Evolutionary conservation across 2,329 filamentous ascomycete species (phyloP).

Genomic region (Madurella fahalii): DNA sequence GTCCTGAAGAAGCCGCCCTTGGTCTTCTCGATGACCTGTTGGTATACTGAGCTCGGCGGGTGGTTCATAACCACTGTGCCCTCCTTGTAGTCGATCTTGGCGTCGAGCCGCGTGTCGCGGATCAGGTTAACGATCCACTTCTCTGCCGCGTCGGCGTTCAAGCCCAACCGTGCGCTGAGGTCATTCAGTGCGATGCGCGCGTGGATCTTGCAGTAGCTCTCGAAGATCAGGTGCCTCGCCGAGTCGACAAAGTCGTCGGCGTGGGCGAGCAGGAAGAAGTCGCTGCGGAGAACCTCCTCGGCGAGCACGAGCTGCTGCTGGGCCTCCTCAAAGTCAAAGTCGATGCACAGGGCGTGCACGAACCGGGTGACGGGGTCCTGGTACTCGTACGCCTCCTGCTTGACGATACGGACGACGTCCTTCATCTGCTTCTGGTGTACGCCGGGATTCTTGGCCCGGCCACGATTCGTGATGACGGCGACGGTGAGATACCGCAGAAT

Average conservation of each 20-base stretch:
- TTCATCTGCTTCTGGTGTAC: constrained; percentile 98
- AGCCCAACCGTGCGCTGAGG: constrained; percentile 82
- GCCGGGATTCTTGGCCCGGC: constrained; percentile 73
- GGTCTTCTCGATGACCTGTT: constrained; percentile 98
- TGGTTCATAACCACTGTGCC: constrained; percentile 99
- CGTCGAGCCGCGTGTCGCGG: constrained; percentile 92
- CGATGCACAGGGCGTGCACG: constrained; percentile 89
- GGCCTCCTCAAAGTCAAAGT: constrained; percentile 96
- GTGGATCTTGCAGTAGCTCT: constrained; percentile 99
- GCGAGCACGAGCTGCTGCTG: constrained; percentile 82
- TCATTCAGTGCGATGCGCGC: constrained; percentile 98
- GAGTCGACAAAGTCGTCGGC: constrained; percentile 90
- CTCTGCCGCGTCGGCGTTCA: constrained; percentile 93
- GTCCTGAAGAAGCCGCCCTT: constrained; percentile 99
- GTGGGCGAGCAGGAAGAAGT: constrained; percentile 89
- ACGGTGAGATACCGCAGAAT: constrained; percentile 89
- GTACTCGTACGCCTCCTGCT: constrained; percentile 98
- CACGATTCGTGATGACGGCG: constrained; percentile 90
- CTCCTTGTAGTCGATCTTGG: constrained; percentile 99
- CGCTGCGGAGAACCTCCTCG: constrained; percentile 83
- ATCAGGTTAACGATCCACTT: constrained; percentile 99
- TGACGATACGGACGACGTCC: constrained; percentile 90
- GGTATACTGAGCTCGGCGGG: constrained; percentile 95
- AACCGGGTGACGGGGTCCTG: constrained; percentile 93
- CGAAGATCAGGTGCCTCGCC: constrained; percentile 92